Conservation (phyloP, 495 filamentous ascomycete species). For the Penicillium angulare region DNA sequence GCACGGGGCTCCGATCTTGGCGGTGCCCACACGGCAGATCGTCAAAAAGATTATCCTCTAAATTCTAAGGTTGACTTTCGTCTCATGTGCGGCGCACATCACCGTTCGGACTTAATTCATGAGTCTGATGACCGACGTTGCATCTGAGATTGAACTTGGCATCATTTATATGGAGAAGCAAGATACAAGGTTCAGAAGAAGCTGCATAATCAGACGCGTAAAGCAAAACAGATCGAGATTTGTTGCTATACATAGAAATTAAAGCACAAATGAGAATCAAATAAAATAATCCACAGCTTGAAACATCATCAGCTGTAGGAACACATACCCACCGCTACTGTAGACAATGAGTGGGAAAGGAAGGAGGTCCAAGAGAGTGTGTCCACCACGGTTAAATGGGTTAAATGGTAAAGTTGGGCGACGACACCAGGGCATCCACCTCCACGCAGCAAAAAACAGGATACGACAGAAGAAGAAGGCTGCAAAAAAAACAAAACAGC, state of each 20-base stretch:
- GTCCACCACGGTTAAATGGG: conserved; percentile 2
- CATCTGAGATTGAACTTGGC: not conserved
- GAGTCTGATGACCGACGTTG: not conserved
- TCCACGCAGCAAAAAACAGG: not conserved
- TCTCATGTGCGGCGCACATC: conserved; percentile 12
- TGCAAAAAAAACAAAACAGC: not conserved
- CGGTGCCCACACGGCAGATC: conserved; percentile 47
- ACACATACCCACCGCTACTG: not conserved
- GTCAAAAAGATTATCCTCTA: conserved; percentile 31
- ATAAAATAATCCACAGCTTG: not conserved
- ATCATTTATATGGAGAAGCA: no score
- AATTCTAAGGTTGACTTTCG: conserved; percentile 21
- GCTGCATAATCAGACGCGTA: not conserved
- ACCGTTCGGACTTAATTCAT: conserved; percentile 9
- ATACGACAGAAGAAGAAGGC: not conserved
- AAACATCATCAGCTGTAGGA: not conserved
- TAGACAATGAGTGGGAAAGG: not conserved
- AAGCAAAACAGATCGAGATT: not conserved
- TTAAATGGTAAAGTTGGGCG: conserved; percentile 3
- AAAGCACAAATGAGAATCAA: conserved; percentile 1
- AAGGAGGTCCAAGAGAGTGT: not conserved
- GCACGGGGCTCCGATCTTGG: conserved; percentile 41
- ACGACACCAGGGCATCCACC: not conserved
- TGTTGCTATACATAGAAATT: conserved; percentile 11
- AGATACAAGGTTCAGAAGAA: not conserved